Evolutionary conservation across 169 alveolate genomes (phyloP).

Genomic region (Plasmodium adleri): DNA sequence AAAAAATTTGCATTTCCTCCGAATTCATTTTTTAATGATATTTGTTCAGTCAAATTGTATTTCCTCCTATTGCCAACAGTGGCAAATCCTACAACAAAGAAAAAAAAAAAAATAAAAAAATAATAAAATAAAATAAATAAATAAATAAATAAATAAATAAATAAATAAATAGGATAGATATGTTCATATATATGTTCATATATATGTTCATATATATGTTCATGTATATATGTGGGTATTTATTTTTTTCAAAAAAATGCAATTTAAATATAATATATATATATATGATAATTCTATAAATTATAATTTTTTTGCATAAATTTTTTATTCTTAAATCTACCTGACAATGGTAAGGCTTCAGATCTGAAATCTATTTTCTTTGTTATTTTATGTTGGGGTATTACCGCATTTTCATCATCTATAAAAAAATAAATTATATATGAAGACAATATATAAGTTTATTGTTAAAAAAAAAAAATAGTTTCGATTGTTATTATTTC

Average conservation of each 20-base stretch:
- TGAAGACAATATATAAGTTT: background rate
- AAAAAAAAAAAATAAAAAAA: background rate
- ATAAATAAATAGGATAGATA: too few species aligned
- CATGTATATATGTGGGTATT: too few species aligned
- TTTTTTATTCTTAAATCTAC: slow-evolving; percentile 27
- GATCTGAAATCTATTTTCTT: slow-evolving; percentile 82
- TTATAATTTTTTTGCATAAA: too few species aligned
- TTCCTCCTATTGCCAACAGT: slow-evolving; percentile 81
- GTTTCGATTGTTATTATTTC: background rate
- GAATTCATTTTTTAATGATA: slow-evolving; percentile 54
- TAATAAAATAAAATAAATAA: too few species aligned
- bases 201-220: too few species aligned
- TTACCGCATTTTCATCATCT: slow-evolving; percentile 63
- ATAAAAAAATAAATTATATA: background rate
- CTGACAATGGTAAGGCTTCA: slow-evolving; percentile 86
- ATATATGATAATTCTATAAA: too few species aligned
- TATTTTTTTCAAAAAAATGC: too few species aligned
- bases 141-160: too few species aligned
- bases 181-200: too few species aligned
- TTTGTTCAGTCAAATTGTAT: slow-evolving; percentile 77
- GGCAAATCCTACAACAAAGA: slow-evolving; percentile 79
- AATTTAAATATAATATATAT: too few species aligned
- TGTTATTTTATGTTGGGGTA: slow-evolving; percentile 79
- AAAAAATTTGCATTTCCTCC: slow-evolving; percentile 40
- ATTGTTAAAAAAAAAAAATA: background rate